A percentile compares a stretch with the other conserved stretches of the same genome.
Conservation (phyloP, 129 eudicot species). For the Helianthus tuberosus region DNA sequence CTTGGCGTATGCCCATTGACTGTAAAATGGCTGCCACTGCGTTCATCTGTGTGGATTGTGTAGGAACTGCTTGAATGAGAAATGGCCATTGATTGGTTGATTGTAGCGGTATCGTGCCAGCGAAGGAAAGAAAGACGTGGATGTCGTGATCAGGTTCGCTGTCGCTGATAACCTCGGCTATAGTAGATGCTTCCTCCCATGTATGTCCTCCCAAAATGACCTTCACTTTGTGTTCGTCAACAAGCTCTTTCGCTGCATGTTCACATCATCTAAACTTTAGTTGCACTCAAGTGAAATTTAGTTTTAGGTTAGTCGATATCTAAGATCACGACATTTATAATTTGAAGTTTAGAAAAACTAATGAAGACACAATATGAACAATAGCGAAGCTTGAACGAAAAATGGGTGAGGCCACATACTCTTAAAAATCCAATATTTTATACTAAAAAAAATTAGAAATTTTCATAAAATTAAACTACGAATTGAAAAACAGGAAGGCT, state of each 20-base stretch:
- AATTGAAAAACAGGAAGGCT: no score
- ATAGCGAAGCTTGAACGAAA: no score
- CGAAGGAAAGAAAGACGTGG: constrained; percentile 49
- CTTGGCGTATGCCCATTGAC: constrained; percentile 36
- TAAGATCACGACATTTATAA: no score
- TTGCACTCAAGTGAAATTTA: no score
- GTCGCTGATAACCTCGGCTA: constrained; percentile 41
- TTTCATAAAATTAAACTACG: no score
- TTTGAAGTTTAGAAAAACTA: no score
- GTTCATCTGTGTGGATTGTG: constrained; percentile 44
- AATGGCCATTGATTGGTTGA: constrained; percentile 43
- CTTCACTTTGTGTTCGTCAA: constrained; percentile 37
- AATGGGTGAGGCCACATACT: no score
- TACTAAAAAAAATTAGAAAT: no score
- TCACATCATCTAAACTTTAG: neutral
- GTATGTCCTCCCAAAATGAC: constrained; percentile 57
- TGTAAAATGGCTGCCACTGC: constrained; percentile 50
- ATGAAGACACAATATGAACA: no score
- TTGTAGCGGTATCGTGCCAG: constrained; percentile 38
- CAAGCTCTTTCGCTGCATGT: constrained; percentile 50
- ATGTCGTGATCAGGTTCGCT: constrained; percentile 20
- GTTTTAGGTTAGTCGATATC: no score
- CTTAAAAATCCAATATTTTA: no score
- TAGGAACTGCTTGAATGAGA: constrained; percentile 48
- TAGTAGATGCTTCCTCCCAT: constrained; percentile 54